Conservation (phyloP, 2,329 filamentous ascomycete species). For the Pezicula rhizophila region DNA sequence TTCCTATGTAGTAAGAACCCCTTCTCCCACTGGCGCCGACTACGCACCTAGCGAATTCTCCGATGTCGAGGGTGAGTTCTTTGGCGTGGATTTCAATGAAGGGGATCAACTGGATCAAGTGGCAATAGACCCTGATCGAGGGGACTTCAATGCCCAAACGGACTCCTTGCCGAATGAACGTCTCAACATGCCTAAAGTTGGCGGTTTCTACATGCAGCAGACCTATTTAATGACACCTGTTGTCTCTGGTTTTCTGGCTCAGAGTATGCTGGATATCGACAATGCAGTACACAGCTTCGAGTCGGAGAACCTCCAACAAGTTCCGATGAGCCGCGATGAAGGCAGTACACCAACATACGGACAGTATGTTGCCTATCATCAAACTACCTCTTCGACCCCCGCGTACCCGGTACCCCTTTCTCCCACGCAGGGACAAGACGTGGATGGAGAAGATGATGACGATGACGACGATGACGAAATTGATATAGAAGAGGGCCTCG, state of each 20-base stretch:
- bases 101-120: constrained; percentile 20
- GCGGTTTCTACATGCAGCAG: no score
- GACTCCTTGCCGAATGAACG: constrained; percentile 6
- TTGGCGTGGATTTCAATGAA: constrained; percentile 27
- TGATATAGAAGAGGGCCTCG: constrained; percentile 55
- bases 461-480: constrained; percentile 58
- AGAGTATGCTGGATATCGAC: no score
- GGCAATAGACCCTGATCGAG: constrained; percentile 4
- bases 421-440: constrained; percentile 39
- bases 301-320: no score
- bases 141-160: constrained; percentile 9
- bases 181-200: no score
- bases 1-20: no score
- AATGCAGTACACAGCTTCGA: no score
- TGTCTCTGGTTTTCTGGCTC: no score
- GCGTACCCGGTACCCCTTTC: constrained; percentile 21
- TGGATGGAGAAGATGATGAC: constrained; percentile 57
- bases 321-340: no score
- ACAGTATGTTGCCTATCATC: constrained; percentile 24
- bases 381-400: constrained; percentile 8
- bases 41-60: constrained; percentile 24
- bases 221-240: no score
- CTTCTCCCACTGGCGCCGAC: constrained; percentile 1
- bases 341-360: constrained; percentile 20
- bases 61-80: constrained; percentile 25